Evolutionary conservation across 2,329 filamentous ascomycete species (phyloP).

Genomic region (Verticillium isaacii): DNA sequence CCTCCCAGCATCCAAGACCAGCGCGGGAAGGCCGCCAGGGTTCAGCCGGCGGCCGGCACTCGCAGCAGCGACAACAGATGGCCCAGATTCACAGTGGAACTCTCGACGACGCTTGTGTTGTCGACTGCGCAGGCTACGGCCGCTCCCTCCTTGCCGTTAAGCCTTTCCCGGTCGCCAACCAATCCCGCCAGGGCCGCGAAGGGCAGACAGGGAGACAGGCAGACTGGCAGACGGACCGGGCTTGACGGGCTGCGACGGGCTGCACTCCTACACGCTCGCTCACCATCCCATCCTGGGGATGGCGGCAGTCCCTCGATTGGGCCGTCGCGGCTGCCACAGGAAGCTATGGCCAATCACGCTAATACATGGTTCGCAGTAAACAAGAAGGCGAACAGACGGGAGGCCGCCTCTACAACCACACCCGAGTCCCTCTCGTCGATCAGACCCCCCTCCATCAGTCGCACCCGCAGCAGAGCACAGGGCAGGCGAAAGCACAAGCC

Average conservation of each 20-base stretch:
- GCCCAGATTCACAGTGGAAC: constrained; percentile 7
- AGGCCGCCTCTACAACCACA: neutral
- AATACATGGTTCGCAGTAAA: constrained; percentile 9
- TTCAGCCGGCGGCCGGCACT: constrained; percentile 9
- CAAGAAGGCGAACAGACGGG: neutral
- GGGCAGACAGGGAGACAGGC: neutral
- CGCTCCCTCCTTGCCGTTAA: constrained; percentile 13
- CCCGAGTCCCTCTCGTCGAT: neutral
- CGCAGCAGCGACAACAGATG: constrained; percentile 3
- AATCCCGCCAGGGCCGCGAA: neutral
- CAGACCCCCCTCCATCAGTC: neutral
- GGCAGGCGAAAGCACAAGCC: neutral
- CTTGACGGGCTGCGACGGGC: too few relatives aligned
- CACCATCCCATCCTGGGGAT: constrained; percentile 7
- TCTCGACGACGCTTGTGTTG: constrained; percentile 6
- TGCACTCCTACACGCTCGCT: constrained; percentile 1
- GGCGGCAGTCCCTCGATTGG: constrained; percentile 7
- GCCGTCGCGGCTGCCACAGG: constrained; percentile 5
- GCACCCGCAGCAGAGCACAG: constrained; percentile 6
- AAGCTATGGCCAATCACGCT: constrained; percentile 14
- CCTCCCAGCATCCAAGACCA: neutral
- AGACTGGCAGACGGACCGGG: neutral
- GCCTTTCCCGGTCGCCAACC: constrained; percentile 5
- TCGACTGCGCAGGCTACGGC: constrained; percentile 10
- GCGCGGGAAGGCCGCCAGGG: constrained; percentile 12